Base-by-base conservation (phyloP, 148 eudicot genomes). In the Arctostaphylos glauca region DNA sequence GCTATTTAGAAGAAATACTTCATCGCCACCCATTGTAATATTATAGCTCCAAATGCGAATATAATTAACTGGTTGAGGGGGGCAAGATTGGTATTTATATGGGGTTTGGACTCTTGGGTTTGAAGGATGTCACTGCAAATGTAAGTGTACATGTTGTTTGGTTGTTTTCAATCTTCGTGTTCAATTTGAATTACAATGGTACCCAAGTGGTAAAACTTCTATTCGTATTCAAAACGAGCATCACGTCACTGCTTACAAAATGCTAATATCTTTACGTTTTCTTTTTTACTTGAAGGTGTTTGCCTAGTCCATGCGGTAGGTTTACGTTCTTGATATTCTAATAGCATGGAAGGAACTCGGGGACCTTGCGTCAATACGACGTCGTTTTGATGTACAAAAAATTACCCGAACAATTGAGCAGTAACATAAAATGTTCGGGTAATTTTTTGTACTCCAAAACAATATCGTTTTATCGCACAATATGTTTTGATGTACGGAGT, bases 21-120 rank as follows among this genome's bases (percentile, higher is more conserved):
- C 84, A 3, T 82, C 83, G 9, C 76, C 77, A 15, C 76, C 77
- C 77, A 78, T 84, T 31, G 54, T 78, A 31, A 31, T 31, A 31
- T 31, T 62, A 62, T 25, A 62, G 68, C 68, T 62, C 68, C 21
- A 21, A 62, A 21, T 62, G 31, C 38, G 31, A 62, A 59, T 52
- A 7, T 3, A n/a, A 60, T 53, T 53, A 53, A 0, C 56, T 19
- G n/a, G 2, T 60, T 60, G 38, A 12, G 12, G 56, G 18, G 31
- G 12, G 67, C 3, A 31, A 31, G 67, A 62, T 21, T 62, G 67
- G 67, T 62, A 62, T 62, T 62, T 21, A 9, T 62, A 9, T 8
- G 67, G 67, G n/a, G 67, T 21, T 60, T 60, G 10, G 66, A 59
- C 18, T 55, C 66, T 18, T 18, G 66, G 66, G n/a, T 60, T 60